Conservation (phyloP, 2,329 filamentous ascomycete genomes). For the Paraphaeosphaeria minitans region DNA sequence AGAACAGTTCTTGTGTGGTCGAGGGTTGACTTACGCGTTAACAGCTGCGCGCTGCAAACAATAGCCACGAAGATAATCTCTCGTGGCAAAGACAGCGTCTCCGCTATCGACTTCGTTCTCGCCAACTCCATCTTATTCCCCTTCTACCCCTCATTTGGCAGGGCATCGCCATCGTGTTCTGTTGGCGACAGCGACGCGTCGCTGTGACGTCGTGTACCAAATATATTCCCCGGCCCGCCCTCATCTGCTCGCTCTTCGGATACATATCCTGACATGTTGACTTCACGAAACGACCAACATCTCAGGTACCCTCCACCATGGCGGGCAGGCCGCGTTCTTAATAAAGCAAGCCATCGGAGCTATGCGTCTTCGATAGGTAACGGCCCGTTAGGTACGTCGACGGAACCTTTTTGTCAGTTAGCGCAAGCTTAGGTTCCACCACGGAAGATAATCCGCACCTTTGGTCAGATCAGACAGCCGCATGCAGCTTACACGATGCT, state of each 20-base stretch:
- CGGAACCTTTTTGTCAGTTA: neutral
- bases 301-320: neutral
- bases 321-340: neutral
- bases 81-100: constrained; percentile 3
- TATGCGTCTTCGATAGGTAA: neutral
- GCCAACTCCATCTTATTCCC: constrained; percentile 3
- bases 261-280: neutral
- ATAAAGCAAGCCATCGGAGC: neutral
- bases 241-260: neutral
- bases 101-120: constrained; percentile 5
- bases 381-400: neutral
- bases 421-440: neutral
- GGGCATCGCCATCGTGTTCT: neutral
- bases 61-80: constrained; percentile 9
- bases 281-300: neutral
- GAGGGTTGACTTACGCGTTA: constrained; percentile 1
- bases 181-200: constrained; percentile 1
- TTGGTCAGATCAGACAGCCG: neutral
- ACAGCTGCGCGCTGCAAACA: constrained; percentile 4
- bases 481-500: neutral
- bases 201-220: neutral
- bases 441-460: neutral
- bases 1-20: constrained; percentile 9
- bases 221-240: neutral
- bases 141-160: neutral